Conservation (phyloP, 352 stramenopile genomes). For the Pythium rhizo-oryzae region DNA sequence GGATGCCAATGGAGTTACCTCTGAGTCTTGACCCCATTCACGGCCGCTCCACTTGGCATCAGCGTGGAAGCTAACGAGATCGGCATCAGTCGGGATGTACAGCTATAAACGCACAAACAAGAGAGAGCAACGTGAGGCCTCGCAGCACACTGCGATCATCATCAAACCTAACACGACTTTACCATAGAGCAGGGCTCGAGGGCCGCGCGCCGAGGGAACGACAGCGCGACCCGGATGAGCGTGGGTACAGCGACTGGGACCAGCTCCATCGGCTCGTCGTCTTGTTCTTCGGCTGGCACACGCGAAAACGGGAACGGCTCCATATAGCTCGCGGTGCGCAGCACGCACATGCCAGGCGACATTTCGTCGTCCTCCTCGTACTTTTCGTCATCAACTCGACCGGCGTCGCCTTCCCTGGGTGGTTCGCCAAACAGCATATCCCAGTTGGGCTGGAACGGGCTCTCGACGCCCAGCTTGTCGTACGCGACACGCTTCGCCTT, state of each 20-base stretch:
- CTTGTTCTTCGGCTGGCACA: neutral
- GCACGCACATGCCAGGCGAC: constrained; percentile 42
- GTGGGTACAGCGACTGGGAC: constrained; percentile 68
- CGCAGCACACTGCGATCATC: neutral
- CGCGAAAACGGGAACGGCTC: constrained; percentile 66
- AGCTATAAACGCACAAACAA: constrained; percentile 21
- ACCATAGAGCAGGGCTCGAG: constrained; percentile 71
- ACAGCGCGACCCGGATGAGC: constrained; percentile 62
- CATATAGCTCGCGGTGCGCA: constrained; percentile 71
- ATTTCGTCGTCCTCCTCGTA: constrained; percentile 20
- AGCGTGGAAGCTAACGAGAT: constrained; percentile 11
- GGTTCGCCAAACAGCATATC: constrained; percentile 39
- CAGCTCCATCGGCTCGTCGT: constrained; percentile 8
- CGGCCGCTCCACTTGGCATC: constrained; percentile 31
- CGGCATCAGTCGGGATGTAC: constrained; percentile 23
- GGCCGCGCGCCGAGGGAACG: constrained; percentile 56
- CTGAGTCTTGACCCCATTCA: neutral
- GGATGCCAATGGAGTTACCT: constrained; percentile 1
- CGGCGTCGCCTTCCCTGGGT: neutral
- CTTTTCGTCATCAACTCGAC: neutral
- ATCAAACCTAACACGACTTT: constrained; percentile 12
- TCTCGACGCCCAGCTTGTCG: constrained; percentile 57
- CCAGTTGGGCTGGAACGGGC: constrained; percentile 70
- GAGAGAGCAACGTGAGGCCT: neutral
- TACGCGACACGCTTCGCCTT: constrained; percentile 73